These are phyloP conservation scores for Microthyrium microscopicum DNA, from an alignment of 2,329 filamentous ascomycete genomes.

Conservation along the genomic window DNA sequence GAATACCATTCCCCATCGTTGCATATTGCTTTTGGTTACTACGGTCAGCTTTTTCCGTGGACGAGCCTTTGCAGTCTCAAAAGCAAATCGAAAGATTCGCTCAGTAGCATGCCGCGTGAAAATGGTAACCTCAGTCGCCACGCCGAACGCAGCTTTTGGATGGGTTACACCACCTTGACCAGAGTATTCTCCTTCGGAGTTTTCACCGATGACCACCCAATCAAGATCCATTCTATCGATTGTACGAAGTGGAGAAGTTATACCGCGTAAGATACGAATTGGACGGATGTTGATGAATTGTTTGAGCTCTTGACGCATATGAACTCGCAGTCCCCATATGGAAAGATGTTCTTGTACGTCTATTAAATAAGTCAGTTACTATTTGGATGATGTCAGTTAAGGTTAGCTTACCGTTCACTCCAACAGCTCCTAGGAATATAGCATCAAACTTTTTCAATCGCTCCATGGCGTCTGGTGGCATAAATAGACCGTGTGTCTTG, in stretches of 20 bases:
- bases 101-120: slow-evolving; percentile 29
- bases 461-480: slow-evolving; percentile 42
- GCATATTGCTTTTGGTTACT: slow-evolving; percentile 33
- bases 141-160: slow-evolving; percentile 21
- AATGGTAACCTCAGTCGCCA: slow-evolving; percentile 30
- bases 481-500: slow-evolving; percentile 48
- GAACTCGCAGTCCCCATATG: slow-evolving; percentile 49
- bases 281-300: slow-evolving; percentile 53
- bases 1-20: too few species aligned
- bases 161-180: slow-evolving; percentile 42
- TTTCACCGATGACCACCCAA: slow-evolving; percentile 38
- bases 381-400: neutral
- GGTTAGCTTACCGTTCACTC: slow-evolving; percentile 33
- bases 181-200: slow-evolving; percentile 52
- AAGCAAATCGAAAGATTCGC: slow-evolving; percentile 31
- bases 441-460: slow-evolving; percentile 43
- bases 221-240: slow-evolving; percentile 22
- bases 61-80: slow-evolving; percentile 26
- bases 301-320: slow-evolving; percentile 49
- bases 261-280: slow-evolving; percentile 27
- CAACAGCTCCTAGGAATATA: slow-evolving; percentile 52
- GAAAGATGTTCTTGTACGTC: slow-evolving; percentile 41
- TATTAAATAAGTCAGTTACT: slow-evolving; percentile 9
- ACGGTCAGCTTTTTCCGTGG: slow-evolving; percentile 31
- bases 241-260: slow-evolving; percentile 22